Base-by-base conservation (phyloP, 2,329 filamentous ascomycete species). In the Niveomyces coronatus region DNA sequence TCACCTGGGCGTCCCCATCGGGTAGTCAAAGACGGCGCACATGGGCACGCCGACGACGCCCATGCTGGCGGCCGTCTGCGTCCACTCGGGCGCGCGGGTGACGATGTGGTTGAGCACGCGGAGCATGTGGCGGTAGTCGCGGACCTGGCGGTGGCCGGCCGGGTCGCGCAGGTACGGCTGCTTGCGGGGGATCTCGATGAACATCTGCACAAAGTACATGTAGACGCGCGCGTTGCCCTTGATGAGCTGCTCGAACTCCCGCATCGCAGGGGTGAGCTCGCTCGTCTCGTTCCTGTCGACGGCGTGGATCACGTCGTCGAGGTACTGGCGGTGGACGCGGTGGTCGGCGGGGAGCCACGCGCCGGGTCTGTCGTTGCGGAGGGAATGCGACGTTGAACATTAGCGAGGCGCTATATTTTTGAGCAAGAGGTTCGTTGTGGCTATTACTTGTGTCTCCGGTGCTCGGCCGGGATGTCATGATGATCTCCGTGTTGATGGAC, bases 191-290 rank as follows among this genome's bases (percentile, higher is more conserved):
- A 84, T 64, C 57, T 85, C 75, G 20, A 72, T 63, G 57, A 81
- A 85, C 81, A 85, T 85, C 45, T 70, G 63, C 17, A 63, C 62
- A 50, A 82, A 74, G 53, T 78, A 74, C 67, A 84, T 77, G 61
- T 75, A 79, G 18, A 85, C 61, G 16, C 76, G 68, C 2, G 77
- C 61, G 45, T 76, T 76, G 19, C 55, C 55, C 53, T 85, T 79
- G 44, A 85, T 84, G 17, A 84, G 59, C 2, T 71, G 54, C 50
- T 76, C 67, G 60, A 85, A 82, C 45, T 83, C 79, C 44, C 68
- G 49, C 1, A 85, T 56, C 0, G 76, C 76, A 0, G 77, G 78
- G 10, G 70, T 65, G 1, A 84, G 62, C 2, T 68, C 54, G 46
- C 68, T 57, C 5, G 57, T 50, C 46, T 68, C 57, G 4, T 57